Conservation (phyloP, 2,329 filamentous ascomycete species). For the Penicillium decumbens region DNA sequence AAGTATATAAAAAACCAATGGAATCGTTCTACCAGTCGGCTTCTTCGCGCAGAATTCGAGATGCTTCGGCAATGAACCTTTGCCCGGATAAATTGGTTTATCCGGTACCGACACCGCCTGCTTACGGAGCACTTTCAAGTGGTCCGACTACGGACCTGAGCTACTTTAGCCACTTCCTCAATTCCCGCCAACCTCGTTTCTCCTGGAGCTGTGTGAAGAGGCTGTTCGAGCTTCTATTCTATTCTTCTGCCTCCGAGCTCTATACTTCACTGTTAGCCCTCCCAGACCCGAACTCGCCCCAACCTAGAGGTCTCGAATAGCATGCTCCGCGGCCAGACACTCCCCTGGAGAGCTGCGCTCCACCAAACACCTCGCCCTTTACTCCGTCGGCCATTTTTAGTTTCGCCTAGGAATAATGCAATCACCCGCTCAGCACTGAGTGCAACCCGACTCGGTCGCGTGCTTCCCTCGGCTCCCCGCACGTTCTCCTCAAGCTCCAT, state of each 20-base stretch:
- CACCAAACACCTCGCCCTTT: conserved; percentile 46
- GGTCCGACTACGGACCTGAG: conserved; percentile 16
- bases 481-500: conserved; percentile 46
- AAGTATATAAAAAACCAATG: conserved; percentile 11
- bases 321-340: conserved; percentile 62
- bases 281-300: conserved; percentile 2
- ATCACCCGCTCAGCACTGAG: conserved; percentile 26
- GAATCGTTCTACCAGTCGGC: conserved; percentile 13
- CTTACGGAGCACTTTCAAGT: conserved; percentile 22
- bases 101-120: conserved; percentile 3
- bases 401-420: conserved; percentile 32
- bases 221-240: conserved; percentile 6
- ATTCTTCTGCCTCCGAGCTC: background rate
- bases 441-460: conserved; percentile 22
- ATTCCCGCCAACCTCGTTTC: conserved; percentile 12
- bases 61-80: conserved; percentile 30
- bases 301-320: conserved; percentile 30
- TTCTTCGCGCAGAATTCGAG: conserved; percentile 31
- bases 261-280: background rate
- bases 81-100: conserved; percentile 28
- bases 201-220: conserved; percentile 11
- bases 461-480: conserved; percentile 31
- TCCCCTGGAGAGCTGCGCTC: conserved; percentile 62
- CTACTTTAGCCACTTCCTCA: conserved; percentile 3
- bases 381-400: conserved; percentile 31